Conservation (phyloP, 257 asterid species). For the Ocimum tenuiflorum region DNA sequence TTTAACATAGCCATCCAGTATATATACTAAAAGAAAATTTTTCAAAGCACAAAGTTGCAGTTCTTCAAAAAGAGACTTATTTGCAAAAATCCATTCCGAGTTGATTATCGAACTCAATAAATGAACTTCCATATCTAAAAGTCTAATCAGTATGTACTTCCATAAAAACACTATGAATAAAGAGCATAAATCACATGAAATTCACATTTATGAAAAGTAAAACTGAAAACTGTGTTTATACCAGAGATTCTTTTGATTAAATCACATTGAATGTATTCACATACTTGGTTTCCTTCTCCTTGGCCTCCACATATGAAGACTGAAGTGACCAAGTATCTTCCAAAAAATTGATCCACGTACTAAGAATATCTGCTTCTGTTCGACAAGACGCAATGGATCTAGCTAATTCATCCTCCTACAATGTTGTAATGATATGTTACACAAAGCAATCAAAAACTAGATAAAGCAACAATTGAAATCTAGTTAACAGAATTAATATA, state of each 20-base stretch:
- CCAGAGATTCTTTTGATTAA: conserved; percentile 1
- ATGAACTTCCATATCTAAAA: not conserved
- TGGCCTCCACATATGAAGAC: conserved; percentile 57
- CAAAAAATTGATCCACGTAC: conserved; percentile 82
- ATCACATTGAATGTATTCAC: conserved; percentile 21
- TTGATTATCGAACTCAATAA: not conserved
- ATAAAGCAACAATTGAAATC: conserved; percentile 8
- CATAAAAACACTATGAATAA: not conserved
- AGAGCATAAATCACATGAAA: conserved; percentile 1
- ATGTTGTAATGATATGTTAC: conserved; percentile 15
- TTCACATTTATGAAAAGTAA: conserved; percentile 3
- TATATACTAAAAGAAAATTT: not conserved
- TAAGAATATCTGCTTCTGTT: conserved; percentile 62
- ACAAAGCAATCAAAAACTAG: conserved; percentile 1
- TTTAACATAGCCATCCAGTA: not conserved
- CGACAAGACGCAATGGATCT: conserved; percentile 62
- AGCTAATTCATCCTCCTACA: conserved; percentile 76
- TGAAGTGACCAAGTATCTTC: conserved; percentile 96
- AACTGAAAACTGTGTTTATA: conserved; percentile 9
- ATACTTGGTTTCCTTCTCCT: conserved; percentile 63
- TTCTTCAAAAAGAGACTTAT: not conserved
- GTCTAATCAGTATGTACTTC: not conserved
- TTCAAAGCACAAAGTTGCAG: not conserved
- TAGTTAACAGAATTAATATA: not conserved
- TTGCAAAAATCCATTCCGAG: not conserved